Percentiles rank a stretch among this genome's conserved stretches.
Conservation (phyloP, 805 yeast species). For the Lipomyces orientalis region DNA sequence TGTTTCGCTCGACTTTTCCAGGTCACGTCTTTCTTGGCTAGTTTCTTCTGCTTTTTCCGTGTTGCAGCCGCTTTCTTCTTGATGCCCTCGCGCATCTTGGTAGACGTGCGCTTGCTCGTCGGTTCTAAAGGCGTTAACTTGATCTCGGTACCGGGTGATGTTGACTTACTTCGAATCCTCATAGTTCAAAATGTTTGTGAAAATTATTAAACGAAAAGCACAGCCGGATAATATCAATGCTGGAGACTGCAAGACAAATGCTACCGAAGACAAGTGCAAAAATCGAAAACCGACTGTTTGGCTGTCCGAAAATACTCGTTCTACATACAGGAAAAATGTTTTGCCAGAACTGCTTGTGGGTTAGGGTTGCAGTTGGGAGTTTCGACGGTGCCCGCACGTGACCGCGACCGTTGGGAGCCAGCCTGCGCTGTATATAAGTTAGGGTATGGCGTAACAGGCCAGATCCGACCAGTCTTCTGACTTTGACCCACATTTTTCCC, state of each 20-base stretch:
- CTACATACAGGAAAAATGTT: too few species aligned
- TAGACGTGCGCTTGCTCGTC: constrained; percentile 85
- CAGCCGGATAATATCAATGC: not conserved
- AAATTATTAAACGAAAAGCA: not conserved
- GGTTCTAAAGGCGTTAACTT: constrained; percentile 50
- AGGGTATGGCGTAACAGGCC: too few species aligned
- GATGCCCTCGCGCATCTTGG: constrained; percentile 95
- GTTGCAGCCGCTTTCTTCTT: constrained; percentile 95
- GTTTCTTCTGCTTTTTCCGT: constrained; percentile 79
- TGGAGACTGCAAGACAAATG: not conserved
- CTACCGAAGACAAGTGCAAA: not conserved
- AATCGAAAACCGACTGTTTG: not conserved
- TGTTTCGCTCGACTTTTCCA: constrained; percentile 87
- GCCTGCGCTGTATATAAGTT: too few species aligned
- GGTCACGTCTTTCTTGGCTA: constrained; percentile 85
- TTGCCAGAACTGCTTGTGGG: not conserved
- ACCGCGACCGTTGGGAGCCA: too few species aligned
- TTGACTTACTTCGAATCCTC: constrained; percentile 30
- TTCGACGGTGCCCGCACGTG: too few species aligned
- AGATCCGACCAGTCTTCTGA: too few species aligned
- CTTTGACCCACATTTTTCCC: too few species aligned
- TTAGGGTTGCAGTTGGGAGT: not conserved
- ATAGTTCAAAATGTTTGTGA: constrained; percentile 3
- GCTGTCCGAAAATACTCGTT: not conserved
- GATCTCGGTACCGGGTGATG: not conserved